Base-by-base conservation (phyloP, 129 eudicot species). In the Erigeron canadensis region DNA sequence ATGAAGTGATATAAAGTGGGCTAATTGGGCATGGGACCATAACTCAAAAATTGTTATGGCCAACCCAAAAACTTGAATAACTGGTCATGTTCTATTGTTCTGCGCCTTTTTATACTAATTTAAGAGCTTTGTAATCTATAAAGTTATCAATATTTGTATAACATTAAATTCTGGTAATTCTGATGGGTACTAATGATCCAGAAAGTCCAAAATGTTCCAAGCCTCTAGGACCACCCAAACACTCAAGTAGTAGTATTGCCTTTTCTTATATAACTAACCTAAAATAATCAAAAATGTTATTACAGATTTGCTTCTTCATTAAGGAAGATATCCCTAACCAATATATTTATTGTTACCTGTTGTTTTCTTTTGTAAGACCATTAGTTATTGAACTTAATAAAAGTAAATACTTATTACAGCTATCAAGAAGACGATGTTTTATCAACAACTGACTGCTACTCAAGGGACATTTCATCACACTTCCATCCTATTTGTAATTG, bases 151-250 rank as follows among this genome's bases (percentile, higher is more conserved):
- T 40, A 48, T 28, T 28, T 28, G 63, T 38, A 50, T 40, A 12
- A 42, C 17, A 59, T 10, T 45, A 74, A 64, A 39, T 63, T 74
- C 50, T 74, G 48, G 69, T 46, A 61, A 28, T 51, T 40, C 10
- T 64, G 43, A 74, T 38, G 21, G 64, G 72, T n/a, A 55, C 63
- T 66, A 66, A 66, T 75, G 73, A 65, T 66, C 43, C 22, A 65
- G n/a, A 74, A 53, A 65, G 65, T 65, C 46, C 65, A 42, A 68
- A 65, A 43, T 75, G 55, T 51, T 53, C 65, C 65, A 19, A 63
- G 39, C 28, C 44, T 75, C 45, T 28, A 54, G 79, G 74, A 67
- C 79, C 79, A 75, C 68, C 44, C 16, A 75, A 43, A 45, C 41
- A 75, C 22, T 67, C 80, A 55, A 56, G 68, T 57, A 13, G 16